phyloP scores from a whole-genome alignment of 225 moss, liverwort and hornwort genomes.

The Lunularia cruciata region DNA sequence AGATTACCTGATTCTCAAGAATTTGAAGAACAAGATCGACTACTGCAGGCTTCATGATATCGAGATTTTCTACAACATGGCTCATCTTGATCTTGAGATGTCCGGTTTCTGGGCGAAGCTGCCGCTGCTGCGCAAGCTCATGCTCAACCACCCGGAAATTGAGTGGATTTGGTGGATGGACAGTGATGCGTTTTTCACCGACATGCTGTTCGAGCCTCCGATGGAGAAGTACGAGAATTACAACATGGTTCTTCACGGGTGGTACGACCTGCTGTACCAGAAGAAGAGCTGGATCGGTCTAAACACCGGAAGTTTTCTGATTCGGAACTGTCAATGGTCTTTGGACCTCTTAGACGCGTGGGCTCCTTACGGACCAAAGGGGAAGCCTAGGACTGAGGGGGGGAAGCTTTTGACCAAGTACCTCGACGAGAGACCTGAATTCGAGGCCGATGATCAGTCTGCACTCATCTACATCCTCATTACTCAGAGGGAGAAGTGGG shows the following conservation, averaged over 20 bases:
- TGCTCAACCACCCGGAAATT: constrained; percentile 32
- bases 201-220: constrained; percentile 35
- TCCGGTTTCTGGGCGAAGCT: constrained; percentile 39
- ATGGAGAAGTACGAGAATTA: constrained; percentile 23
- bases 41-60: constrained; percentile 37
- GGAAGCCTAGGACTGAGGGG: constrained; percentile 15
- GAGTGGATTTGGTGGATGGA: constrained; percentile 43
- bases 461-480: constrained; percentile 32
- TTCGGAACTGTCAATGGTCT: constrained; percentile 38
- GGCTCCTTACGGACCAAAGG: constrained; percentile 26
- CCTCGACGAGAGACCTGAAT: constrained; percentile 24
- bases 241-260: constrained; percentile 37
- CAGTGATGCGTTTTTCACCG: constrained; percentile 37
- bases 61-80: constrained; percentile 40
- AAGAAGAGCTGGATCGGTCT: constrained; percentile 33
- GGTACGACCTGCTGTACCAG: constrained; percentile 29
- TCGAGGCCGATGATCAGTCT: constrained; percentile 40
- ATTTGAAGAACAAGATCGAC: constrained; percentile 36
- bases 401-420: constrained; percentile 25
- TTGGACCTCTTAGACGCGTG: constrained; percentile 36
- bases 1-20: constrained; percentile 27
- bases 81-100: constrained; percentile 25
- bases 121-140: constrained; percentile 33
- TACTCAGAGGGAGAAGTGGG: constrained; percentile 33
- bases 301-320: constrained; percentile 33